Conservation (phyloP, 1,284 basidiomycete species). For the Puccinia brachypodii region DNA sequence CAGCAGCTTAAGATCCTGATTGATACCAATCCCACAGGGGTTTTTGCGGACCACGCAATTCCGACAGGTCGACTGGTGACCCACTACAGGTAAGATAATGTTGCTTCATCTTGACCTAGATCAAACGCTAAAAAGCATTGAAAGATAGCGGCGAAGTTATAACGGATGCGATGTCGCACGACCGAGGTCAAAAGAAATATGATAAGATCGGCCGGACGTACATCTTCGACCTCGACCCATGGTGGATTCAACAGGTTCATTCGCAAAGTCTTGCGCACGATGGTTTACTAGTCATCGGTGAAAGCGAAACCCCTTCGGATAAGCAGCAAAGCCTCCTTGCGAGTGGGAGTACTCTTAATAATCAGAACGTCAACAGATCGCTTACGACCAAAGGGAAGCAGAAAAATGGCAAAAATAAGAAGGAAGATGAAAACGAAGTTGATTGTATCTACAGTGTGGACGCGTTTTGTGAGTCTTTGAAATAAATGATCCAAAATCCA, state of each 20-base stretch:
- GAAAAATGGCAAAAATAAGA: neutral
- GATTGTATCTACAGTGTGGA: conserved; percentile 35
- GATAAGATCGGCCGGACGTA: conserved; percentile 39
- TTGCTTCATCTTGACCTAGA: neutral
- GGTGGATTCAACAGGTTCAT: conserved; percentile 32
- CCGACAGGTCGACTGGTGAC: conserved; percentile 28
- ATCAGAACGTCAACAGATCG: neutral
- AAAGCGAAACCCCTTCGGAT: neutral
- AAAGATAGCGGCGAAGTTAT: conserved; percentile 34
- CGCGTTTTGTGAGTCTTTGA: conserved; percentile 40
- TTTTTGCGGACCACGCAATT: conserved; percentile 34
- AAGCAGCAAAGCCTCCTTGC: neutral
- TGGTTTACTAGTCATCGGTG: neutral
- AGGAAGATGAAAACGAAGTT: neutral
- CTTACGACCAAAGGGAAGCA: conserved; percentile 4
- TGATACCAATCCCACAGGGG: conserved; percentile 13
- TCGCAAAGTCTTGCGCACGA: neutral
- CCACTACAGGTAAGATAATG: conserved; percentile 31
- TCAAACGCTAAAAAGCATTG: neutral
- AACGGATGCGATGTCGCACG: neutral
- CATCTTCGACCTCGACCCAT: conserved; percentile 40
- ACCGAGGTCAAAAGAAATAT: conserved; percentile 15
- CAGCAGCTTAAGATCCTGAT: neutral
- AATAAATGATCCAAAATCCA: neutral
- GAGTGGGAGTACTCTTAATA: no score